Percentiles rank a stretch among this genome's conserved stretches.
Conservation (phyloP, 2,329 filamentous ascomycete species). For the Trichophyton verrucosum region DNA sequence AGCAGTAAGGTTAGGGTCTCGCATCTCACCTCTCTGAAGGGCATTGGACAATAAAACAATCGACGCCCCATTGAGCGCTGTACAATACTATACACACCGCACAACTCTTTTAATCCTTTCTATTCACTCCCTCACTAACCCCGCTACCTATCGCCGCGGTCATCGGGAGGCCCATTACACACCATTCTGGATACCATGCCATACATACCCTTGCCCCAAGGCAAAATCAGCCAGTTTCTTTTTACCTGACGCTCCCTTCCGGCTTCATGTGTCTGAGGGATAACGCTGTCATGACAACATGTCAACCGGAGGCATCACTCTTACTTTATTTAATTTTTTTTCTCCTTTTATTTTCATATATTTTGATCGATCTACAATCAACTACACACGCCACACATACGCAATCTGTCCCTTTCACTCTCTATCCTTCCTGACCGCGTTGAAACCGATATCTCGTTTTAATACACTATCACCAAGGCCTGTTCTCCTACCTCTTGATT, state of each 20-base stretch:
- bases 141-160: background rate
- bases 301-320: background rate
- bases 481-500: background rate
- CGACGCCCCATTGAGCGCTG: background rate
- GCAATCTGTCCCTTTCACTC: background rate
- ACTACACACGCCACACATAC: background rate
- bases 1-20: background rate
- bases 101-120: background rate
- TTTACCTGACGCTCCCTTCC: background rate
- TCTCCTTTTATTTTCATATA: background rate
- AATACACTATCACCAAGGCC: background rate
- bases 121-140: background rate
- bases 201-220: background rate
- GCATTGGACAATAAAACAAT: background rate
- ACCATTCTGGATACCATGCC: background rate
- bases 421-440: background rate
- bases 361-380: too few relatives aligned
- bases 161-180: background rate
- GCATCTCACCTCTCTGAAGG: background rate
- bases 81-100: background rate
- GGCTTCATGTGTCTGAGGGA: background rate
- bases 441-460: background rate
- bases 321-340: background rate
- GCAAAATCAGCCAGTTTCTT: background rate
- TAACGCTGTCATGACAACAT: background rate